Evolutionary conservation across 2,329 filamentous ascomycete genomes (phyloP).

Genomic region (Colletotrichum tanaceti): DNA sequence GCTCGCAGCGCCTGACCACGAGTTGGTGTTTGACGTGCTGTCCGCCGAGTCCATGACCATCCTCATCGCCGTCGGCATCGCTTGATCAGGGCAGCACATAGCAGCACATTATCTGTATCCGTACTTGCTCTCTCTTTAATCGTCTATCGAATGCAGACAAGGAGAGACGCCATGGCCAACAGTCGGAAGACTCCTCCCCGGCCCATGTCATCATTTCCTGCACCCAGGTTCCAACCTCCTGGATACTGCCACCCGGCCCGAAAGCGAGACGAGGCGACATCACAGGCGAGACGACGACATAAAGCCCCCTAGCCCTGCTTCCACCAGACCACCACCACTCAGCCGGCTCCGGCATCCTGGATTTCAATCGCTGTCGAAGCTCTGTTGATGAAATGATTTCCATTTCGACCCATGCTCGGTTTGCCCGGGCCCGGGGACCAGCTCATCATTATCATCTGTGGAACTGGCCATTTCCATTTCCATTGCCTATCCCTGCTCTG

Average conservation of each 20-base stretch:
- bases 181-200: slow-evolving; percentile 16
- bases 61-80: slow-evolving; percentile 10
- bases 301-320: slow-evolving; percentile 12
- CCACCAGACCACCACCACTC: slow-evolving; percentile 2
- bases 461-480: neutral
- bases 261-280: slow-evolving; percentile 28
- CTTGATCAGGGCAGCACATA: neutral
- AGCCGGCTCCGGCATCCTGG: slow-evolving; percentile 7
- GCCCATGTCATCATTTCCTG: slow-evolving; percentile 39
- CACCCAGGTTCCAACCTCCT: slow-evolving; percentile 34
- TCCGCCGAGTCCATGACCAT: neutral
- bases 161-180: slow-evolving; percentile 5
- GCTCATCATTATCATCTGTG: neutral
- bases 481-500: slow-evolving; percentile 13
- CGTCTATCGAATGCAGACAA: too few species aligned
- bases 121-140: neutral
- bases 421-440: neutral
- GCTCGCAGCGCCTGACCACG: slow-evolving; percentile 11
- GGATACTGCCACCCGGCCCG: slow-evolving; percentile 5
- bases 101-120: too few species aligned
- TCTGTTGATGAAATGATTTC: neutral
- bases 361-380: neutral
- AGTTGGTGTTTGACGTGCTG: neutral
- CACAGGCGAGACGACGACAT: slow-evolving; percentile 23
- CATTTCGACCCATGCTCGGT: neutral